Conservation (phyloP, 2,329 filamentous ascomycete genomes). For the Phialemoniopsis sp. region DNA sequence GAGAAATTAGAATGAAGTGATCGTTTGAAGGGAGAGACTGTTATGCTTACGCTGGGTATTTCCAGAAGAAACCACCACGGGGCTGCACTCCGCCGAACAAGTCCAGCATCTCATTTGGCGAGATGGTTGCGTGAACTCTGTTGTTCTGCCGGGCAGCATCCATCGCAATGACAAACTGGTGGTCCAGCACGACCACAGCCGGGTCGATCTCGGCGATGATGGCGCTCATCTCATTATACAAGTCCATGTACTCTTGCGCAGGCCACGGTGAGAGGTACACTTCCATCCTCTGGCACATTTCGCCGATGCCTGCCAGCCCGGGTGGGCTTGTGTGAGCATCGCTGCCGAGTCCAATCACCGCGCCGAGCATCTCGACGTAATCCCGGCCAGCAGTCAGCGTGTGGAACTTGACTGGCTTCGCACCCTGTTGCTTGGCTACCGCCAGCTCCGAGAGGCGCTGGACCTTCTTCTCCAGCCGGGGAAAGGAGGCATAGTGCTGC, state of each 20-base stretch:
- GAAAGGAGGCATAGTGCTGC: conserved; percentile 16
- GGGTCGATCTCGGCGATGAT: conserved; percentile 12
- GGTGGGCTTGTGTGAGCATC: conserved; percentile 6
- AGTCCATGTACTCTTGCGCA: conserved; percentile 1
- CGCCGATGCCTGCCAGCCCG: conserved; percentile 23
- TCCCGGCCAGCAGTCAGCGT: background rate
- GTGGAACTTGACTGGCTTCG: conserved; percentile 1
- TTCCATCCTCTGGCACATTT: conserved; percentile 13
- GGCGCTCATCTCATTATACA: background rate
- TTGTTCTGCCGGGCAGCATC: conserved; percentile 9
- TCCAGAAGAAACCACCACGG: conserved; percentile 10
- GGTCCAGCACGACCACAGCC: conserved; percentile 13
- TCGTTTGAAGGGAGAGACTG: too few relatives aligned
- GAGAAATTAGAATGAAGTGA: too few relatives aligned
- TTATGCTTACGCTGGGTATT: conserved; percentile 9
- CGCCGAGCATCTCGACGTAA: background rate
- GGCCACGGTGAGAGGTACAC: conserved; percentile 2
- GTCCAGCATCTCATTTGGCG: conserved; percentile 9
- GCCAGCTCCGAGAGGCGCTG: background rate
- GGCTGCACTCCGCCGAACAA: conserved; percentile 8
- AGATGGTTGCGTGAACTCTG: conserved; percentile 7
- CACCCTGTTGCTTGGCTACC: background rate
- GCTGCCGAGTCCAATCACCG: conserved; percentile 1
- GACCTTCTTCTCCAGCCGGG: background rate
- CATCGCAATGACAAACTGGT: conserved; percentile 7